Percentiles rank a stretch among this genome's conserved stretches.
These are phyloP conservation scores for Stachybotrys chlorohalonatus DNA, from an alignment of 2,329 filamentous ascomycete genomes.

Conservation along the genomic window DNA sequence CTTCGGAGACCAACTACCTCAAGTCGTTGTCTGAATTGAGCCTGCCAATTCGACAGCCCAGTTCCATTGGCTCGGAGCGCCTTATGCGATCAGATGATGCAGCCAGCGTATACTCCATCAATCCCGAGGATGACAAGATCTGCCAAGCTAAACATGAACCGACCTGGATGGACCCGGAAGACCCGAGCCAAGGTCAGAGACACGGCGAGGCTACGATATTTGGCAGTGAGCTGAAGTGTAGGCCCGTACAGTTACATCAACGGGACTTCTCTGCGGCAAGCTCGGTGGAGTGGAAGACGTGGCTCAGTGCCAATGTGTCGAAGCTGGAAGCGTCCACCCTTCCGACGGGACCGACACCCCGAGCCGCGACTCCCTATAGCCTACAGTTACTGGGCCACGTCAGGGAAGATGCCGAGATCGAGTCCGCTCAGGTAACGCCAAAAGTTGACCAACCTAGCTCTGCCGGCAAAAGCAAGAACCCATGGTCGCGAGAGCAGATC, in stretches of 20 bases:
- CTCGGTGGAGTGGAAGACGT: constrained; percentile 46
- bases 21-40: constrained; percentile 29
- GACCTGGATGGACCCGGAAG: not conserved
- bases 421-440: constrained; percentile 13
- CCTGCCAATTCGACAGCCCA: constrained; percentile 29
- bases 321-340: constrained; percentile 27
- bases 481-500: not conserved
- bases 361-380: constrained; percentile 1
- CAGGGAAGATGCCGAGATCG: constrained; percentile 41
- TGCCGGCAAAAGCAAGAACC: not conserved
- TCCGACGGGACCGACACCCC: constrained; percentile 4
- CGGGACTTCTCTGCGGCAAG: constrained; percentile 32
- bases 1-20: constrained; percentile 26
- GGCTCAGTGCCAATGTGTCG: constrained; percentile 42
- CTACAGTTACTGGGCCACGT: constrained; percentile 28
- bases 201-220: constrained; percentile 6
- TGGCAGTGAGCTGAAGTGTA: constrained; percentile 4
- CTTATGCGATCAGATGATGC: constrained; percentile 28
- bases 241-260: constrained; percentile 15
- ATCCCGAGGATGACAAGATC: constrained; percentile 11
- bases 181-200: not conserved
- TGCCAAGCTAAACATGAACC: not conserved
- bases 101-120: constrained; percentile 40
- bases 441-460: not conserved
- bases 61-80: constrained; percentile 27